Base-by-base conservation (phyloP, 495 filamentous ascomycete species). In the Penicillium malachiteum region DNA sequence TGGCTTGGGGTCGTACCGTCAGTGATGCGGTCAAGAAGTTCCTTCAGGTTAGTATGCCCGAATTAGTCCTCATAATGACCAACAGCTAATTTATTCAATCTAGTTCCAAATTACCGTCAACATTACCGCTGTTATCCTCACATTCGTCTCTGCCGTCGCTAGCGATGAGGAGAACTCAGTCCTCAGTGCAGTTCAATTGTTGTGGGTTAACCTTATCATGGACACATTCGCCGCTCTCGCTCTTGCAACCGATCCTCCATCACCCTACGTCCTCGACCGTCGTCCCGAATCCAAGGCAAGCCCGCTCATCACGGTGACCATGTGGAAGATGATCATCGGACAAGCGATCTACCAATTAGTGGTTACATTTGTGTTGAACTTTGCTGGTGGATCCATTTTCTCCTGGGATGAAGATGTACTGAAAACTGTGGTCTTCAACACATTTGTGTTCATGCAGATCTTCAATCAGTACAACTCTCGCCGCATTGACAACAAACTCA, bases 281-380 rank as follows among this genome's bases (percentile, higher is more conserved):
- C 79, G 83, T 55, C 91, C 91, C 0, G 87, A 92, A 60, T 82
- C 83, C 5, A 92, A 91, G 67, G 86, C 87, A 7, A 81, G 86
- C 7, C 84, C 87, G 12, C 76, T 96, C 11, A 91, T 96, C 48
- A 91, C 83, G 9, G 66, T 84, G 33, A 88, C 83, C 14, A 95
- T 93, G 89, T 93, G 89, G 90, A 96, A 96, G 73, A 96, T 94
- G 89, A 93, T 96, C 47, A 80, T 91, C 52, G 90, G 90, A 14
- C 91, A 96, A 68, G 78, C 88, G 13, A 86, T 94, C 55, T 95
- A 86, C 65, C 89, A 95, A 65, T 75, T 96, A 21, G 77, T 82
- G n/a, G 86, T 96, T 6, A 91, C 87, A 0, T 78, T 95, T 21
- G 77, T 89, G 26, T 76, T 95, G 12, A 81, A 92, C 71, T 95